A percentile compares a stretch with the other conserved stretches of the same genome.
Conservation (phyloP, 495 filamentous ascomycete genomes). For the Penicillium angulare region DNA sequence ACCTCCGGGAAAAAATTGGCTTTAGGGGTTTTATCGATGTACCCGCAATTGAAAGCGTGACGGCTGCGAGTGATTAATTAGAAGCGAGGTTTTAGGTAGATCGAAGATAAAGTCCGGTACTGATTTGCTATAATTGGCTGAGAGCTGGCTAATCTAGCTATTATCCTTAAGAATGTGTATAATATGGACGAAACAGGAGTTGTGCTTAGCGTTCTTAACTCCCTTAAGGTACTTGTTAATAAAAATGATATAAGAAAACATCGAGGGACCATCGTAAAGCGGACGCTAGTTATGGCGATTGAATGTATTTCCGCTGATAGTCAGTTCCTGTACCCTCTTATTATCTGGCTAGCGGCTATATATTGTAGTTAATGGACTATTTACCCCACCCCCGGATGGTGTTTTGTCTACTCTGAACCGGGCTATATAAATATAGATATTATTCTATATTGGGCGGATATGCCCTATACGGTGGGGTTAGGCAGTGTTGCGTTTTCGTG, state of each 20-base stretch:
- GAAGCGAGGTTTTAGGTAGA: constrained; percentile 31
- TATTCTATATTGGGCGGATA: constrained; percentile 32
- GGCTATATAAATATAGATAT: constrained; percentile 33
- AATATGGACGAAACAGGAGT: constrained; percentile 37
- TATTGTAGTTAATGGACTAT: constrained; percentile 22
- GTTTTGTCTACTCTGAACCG: constrained; percentile 25
- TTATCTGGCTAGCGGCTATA: constrained; percentile 38
- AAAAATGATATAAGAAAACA: constrained; percentile 32
- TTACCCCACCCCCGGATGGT: constrained; percentile 29
- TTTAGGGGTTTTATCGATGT: constrained; percentile 23
- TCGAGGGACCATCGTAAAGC: constrained; percentile 27
- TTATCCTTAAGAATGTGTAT: constrained; percentile 25
- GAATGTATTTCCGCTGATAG: constrained; percentile 31
- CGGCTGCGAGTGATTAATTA: constrained; percentile 22
- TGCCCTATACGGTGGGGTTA: background rate
- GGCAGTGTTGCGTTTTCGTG: background rate
- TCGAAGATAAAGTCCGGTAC: constrained; percentile 34
- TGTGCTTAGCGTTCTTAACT: constrained; percentile 34
- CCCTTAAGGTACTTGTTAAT: constrained; percentile 36
- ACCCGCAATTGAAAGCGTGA: constrained; percentile 25
- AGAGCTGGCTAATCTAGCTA: constrained; percentile 9
- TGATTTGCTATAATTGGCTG: constrained; percentile 26
- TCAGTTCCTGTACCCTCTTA: constrained; percentile 24
- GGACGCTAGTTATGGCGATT: constrained; percentile 28
- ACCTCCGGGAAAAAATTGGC: constrained; percentile 29